Evolutionary conservation across 331 rosid species (phyloP).

Genomic region (Pyracantha coccinea): DNA sequence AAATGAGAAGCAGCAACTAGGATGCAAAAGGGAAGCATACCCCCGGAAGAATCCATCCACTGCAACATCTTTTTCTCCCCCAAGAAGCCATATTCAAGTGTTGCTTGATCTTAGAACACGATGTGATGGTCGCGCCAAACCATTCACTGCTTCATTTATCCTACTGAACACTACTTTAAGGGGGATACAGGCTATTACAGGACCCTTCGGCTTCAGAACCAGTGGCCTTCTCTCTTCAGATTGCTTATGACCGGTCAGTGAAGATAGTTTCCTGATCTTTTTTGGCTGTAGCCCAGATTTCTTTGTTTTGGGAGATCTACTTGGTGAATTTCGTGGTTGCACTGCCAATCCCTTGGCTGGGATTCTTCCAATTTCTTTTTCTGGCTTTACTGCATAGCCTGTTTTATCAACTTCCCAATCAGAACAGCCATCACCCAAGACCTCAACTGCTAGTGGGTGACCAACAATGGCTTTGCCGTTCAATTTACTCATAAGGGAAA

Average conservation of each 20-base stretch:
- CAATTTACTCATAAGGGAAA: conserved; percentile 85
- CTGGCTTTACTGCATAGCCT: conserved; percentile 19
- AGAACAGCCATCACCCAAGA: conserved; percentile 49
- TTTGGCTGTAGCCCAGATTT: conserved; percentile 62
- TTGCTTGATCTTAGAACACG: conserved; percentile 31
- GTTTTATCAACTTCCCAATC: conserved; percentile 24
- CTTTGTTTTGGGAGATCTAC: conserved; percentile 46
- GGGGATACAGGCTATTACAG: conserved; percentile 87
- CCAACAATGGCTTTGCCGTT: conserved; percentile 86
- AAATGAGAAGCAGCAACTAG: conserved; percentile 12
- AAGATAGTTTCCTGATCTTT: conserved; percentile 78
- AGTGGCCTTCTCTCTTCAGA: conserved; percentile 46
- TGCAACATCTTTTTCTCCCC: conserved; percentile 10
- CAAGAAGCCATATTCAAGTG: conserved; percentile 21
- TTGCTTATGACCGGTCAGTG: conserved; percentile 60
- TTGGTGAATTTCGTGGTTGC: conserved; percentile 12
- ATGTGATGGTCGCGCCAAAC: conserved; percentile 50
- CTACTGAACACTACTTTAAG: conserved; percentile 78
- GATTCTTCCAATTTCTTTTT: conserved; percentile 20
- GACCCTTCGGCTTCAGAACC: conserved; percentile 53
- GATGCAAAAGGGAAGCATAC: conserved; percentile 30
- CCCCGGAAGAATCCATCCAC: conserved; percentile 16
- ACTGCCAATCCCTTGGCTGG: conserved; percentile 28
- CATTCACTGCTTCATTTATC: conserved; percentile 78
- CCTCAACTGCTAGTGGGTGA: conserved; percentile 78